phyloP scores from a whole-genome alignment of 768 basidiomycete genomes.

The Boletus rex-veris region DNA sequence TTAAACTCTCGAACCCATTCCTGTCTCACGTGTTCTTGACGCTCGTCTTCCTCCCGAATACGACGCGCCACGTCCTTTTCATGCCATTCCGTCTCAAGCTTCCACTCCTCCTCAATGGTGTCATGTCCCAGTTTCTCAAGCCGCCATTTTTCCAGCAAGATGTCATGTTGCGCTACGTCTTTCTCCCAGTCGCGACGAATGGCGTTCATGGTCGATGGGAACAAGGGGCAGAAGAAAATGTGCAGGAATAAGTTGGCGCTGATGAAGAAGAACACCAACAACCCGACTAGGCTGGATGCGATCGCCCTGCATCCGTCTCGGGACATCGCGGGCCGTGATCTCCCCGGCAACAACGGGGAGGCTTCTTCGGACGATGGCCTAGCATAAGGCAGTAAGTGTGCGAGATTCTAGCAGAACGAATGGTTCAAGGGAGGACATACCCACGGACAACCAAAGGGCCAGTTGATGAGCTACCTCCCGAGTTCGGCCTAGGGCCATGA shows the following conservation, averaged over 20 bases:
- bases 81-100: slow-evolving; percentile 10
- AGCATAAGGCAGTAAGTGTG: too few species aligned
- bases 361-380: slow-evolving; percentile 4
- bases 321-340: neutral
- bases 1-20: slow-evolving; percentile 5
- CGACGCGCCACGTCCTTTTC: slow-evolving; percentile 6
- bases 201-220: slow-evolving; percentile 4
- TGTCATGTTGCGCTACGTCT: neutral
- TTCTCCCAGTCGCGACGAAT: slow-evolving; percentile 12
- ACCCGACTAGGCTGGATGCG: neutral
- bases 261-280: neutral
- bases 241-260: neutral
- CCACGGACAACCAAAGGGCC: neutral
- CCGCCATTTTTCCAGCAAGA: slow-evolving; percentile 3
- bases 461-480: neutral
- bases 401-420: neutral
- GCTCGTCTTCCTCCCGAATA: slow-evolving; percentile 3
- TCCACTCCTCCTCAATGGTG: neutral
- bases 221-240: slow-evolving; percentile 8
- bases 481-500: too few species aligned
- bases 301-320: neutral
- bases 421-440: neutral
- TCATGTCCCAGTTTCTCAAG: slow-evolving; percentile 5
- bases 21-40: slow-evolving; percentile 3
- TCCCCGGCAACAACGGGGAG: slow-evolving; percentile 7